phyloP scores from a whole-genome alignment of 805 yeast species.

The Yarrowia sp. region DNA sequence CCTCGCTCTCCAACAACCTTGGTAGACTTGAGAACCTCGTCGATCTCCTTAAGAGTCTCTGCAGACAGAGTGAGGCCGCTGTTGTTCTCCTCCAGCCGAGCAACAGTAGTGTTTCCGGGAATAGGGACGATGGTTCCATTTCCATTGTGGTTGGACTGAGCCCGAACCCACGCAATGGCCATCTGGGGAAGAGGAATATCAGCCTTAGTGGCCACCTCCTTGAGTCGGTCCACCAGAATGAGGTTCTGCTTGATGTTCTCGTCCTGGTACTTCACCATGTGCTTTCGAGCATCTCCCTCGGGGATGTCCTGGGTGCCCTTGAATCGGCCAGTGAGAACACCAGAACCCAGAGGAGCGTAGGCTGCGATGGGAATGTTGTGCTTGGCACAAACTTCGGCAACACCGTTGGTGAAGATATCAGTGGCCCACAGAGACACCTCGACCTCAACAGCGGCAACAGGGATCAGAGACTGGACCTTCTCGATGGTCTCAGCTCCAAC shows the following conservation, averaged over 20 bases:
- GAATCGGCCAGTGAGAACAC: conserved; percentile 64
- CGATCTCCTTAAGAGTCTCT: conserved; percentile 55
- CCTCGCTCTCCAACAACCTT: conserved; percentile 54
- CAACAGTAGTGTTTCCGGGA: conserved; percentile 66
- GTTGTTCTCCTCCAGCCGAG: conserved; percentile 61
- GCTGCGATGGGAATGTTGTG: conserved; percentile 64
- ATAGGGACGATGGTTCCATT: conserved; percentile 66
- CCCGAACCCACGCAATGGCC: conserved; percentile 63
- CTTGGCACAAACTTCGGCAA: conserved; percentile 56
- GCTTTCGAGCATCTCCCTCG: conserved; percentile 52
- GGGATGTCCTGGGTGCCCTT: conserved; percentile 48
- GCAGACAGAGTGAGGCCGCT: conserved; percentile 46
- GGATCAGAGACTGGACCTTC: conserved; percentile 53
- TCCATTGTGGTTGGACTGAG: conserved; percentile 39
- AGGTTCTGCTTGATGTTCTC: conserved; percentile 57
- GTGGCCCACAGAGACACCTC: conserved; percentile 73
- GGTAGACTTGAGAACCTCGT: conserved; percentile 44
- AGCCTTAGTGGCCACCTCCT: conserved; percentile 47
- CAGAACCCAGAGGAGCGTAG: conserved; percentile 82
- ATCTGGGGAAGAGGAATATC: conserved; percentile 59
- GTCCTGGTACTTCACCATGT: conserved; percentile 55
- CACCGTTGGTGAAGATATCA: conserved; percentile 60
- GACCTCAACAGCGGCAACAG: conserved; percentile 67
- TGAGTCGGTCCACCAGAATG: conserved; percentile 47
- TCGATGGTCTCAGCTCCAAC: conserved; percentile 58